Evolutionary conservation across 495 filamentous ascomycete genomes (phyloP).

Genomic region (Hypoxylon rickii): DNA sequence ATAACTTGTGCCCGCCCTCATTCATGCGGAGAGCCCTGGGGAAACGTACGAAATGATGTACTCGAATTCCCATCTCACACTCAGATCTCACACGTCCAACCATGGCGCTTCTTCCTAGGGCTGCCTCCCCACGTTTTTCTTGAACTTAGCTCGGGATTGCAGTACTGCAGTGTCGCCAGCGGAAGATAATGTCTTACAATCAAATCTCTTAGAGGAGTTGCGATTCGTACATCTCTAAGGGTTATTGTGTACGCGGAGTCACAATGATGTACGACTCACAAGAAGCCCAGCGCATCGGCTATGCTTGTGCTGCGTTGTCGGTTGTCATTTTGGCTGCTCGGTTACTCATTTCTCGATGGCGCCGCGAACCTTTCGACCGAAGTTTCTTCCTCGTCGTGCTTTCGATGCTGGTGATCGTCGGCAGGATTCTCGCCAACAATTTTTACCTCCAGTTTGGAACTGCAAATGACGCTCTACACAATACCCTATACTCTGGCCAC

Average conservation of each 20-base stretch:
- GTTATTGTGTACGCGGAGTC: slow-evolving; percentile 1
- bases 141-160: not conserved
- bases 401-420: slow-evolving; percentile 29
- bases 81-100: not conserved
- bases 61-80: not conserved
- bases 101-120: not conserved
- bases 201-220: slow-evolving; percentile 1
- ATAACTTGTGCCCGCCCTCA: slow-evolving; percentile 1
- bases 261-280: slow-evolving; percentile 18
- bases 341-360: slow-evolving; percentile 27
- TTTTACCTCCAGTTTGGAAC: slow-evolving; percentile 31
- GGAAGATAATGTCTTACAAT: slow-evolving; percentile 8
- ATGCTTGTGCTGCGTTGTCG: slow-evolving; percentile 26
- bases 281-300: slow-evolving; percentile 26
- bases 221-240: not conserved
- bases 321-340: slow-evolving; percentile 25
- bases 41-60: slow-evolving; percentile 6
- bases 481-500: slow-evolving; percentile 6
- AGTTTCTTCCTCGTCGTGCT: slow-evolving; percentile 29
- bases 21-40: slow-evolving; percentile 9
- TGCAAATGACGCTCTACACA: slow-evolving; percentile 27
- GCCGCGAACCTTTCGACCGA: slow-evolving; percentile 32
- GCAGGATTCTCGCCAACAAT: slow-evolving; percentile 21
- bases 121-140: not conserved
- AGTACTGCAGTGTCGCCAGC: not conserved